Evolutionary conservation across 495 filamentous ascomycete genomes (phyloP).

Genomic region (Hypoxylon crocopeplum): DNA sequence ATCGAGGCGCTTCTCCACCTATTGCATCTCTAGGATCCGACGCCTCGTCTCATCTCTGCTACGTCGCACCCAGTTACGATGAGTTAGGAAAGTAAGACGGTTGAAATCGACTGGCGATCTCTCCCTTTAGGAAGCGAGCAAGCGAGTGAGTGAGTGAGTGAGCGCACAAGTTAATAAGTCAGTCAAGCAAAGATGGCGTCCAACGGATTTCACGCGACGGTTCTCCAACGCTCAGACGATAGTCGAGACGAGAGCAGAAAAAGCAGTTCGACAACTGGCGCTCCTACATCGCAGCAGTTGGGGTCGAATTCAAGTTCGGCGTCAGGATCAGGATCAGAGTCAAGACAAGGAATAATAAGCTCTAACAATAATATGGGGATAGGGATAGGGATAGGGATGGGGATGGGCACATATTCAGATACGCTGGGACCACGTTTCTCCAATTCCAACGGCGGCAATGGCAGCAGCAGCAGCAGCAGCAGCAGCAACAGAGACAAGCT

Average conservation of each 20-base stretch:
- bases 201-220: conserved; percentile 52
- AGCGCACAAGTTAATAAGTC: background rate
- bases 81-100: conserved; percentile 31
- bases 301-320: background rate
- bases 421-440: conserved; percentile 41
- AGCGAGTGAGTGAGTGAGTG: conserved; percentile 10
- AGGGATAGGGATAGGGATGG: conserved; percentile 1
- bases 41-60: conserved; percentile 8
- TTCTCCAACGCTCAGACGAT: conserved; percentile 52
- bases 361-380: background rate
- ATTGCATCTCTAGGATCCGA: conserved; percentile 4
- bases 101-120: conserved; percentile 11
- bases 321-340: conserved; percentile 19
- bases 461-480: background rate
- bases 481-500: conserved; percentile 18
- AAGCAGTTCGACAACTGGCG: no score
- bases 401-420: conserved; percentile 26
- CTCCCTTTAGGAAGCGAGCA: conserved; percentile 12
- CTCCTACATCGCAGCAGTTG: background rate
- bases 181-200: conserved; percentile 43
- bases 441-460: conserved; percentile 14
- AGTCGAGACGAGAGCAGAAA: conserved; percentile 44
- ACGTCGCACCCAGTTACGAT: conserved; percentile 29
- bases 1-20: background rate
- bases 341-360: conserved; percentile 22